Conservation (phyloP, 1,284 basidiomycete genomes). For the Amylostereum chailletii region DNA sequence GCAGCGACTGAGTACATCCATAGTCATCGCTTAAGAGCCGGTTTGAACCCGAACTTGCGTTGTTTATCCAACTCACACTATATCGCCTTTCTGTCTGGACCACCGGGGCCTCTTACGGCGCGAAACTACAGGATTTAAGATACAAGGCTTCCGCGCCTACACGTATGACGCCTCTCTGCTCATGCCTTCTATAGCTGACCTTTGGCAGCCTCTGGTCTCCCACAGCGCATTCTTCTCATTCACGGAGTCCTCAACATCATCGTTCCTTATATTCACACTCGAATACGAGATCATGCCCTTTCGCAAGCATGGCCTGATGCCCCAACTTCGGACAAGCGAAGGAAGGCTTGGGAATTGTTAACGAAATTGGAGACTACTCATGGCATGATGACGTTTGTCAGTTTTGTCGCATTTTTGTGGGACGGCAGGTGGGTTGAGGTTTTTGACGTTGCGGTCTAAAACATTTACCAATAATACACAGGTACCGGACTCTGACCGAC, state of each 20-base stretch:
- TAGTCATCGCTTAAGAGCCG: constrained; percentile 57
- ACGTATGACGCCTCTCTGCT: neutral
- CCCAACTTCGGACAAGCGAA: constrained; percentile 66
- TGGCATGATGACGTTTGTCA: constrained; percentile 53
- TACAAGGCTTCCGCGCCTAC: constrained; percentile 32
- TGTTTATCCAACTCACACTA: constrained; percentile 71
- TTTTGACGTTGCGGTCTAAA: constrained; percentile 3
- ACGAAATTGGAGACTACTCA: constrained; percentile 62
- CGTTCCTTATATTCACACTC: constrained; percentile 71
- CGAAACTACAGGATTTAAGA: constrained; percentile 81
- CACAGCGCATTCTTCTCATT: constrained; percentile 48
- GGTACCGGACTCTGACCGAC: constrained; percentile 83
- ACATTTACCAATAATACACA: constrained; percentile 21
- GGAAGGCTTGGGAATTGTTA: constrained; percentile 71
- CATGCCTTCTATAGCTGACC: constrained; percentile 8
- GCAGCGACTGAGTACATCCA: neutral
- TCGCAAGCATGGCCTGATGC: constrained; percentile 86
- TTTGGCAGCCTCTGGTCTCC: constrained; percentile 48
- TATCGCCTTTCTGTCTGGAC: constrained; percentile 86
- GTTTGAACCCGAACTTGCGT: constrained; percentile 75
- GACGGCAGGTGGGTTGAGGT: constrained; percentile 62
- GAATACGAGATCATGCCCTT: constrained; percentile 69
- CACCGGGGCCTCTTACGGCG: constrained; percentile 80
- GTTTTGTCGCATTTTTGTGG: constrained; percentile 81
- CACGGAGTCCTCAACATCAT: constrained; percentile 74